A percentile compares a stretch with the other conserved stretches of the same genome.
Evolutionary conservation across 257 asterid species (phyloP).

Genomic region (Petunia secreta): DNA sequence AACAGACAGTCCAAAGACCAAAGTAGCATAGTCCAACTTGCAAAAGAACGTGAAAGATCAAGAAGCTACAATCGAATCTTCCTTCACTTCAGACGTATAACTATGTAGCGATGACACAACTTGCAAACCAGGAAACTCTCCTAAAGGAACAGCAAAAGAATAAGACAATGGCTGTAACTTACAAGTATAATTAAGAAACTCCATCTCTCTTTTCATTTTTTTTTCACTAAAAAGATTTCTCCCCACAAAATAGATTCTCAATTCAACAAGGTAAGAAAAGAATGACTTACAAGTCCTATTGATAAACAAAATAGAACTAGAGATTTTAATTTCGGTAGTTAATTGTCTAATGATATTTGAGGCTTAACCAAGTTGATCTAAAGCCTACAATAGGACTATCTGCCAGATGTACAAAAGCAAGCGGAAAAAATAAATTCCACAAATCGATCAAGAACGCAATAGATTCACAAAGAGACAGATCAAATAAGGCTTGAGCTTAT

Average conservation of each 20-base stretch:
- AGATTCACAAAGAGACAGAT: not conserved
- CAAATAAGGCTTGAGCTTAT: not conserved
- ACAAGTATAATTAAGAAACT: not conserved
- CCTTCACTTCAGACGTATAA: not conserved
- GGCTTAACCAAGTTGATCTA: not conserved
- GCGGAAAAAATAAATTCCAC: not conserved
- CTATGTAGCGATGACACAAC: not conserved
- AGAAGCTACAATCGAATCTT: not conserved
- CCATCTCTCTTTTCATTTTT: not conserved
- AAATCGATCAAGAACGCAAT: not conserved
- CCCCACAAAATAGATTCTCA: not conserved
- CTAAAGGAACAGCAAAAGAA: not conserved
- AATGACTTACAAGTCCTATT: not conserved
- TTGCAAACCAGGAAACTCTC: not conserved
- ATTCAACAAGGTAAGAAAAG: not conserved
- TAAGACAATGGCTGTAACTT: not conserved
- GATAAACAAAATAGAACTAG: not conserved
- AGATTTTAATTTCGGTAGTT: not conserved
- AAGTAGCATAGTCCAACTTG: not conserved
- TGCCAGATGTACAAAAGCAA: not conserved
- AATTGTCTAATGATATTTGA: constrained; percentile 1
- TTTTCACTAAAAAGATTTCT: not conserved
- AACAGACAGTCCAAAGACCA: not conserved
- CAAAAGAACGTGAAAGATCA: not conserved
- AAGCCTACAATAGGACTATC: not conserved